Base-by-base conservation (phyloP, 306 rosid genomes). In the Sechiopsis laciniata region DNA sequence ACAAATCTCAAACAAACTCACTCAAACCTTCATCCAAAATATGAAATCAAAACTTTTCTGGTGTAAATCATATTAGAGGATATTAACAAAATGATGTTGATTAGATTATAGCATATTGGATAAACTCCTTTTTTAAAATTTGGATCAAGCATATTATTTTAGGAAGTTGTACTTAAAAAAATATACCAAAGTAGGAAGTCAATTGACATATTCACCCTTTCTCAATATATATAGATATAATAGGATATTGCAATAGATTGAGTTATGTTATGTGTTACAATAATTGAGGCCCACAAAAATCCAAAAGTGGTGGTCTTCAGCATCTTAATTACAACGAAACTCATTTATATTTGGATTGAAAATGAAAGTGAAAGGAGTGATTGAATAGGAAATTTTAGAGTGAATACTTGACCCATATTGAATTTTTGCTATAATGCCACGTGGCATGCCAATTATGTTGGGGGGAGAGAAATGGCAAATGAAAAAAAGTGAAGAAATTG, bases 291-390 rank as follows among this genome's bases (percentile, higher is more conserved):
- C 19, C 32, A 46, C 7, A 46, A 68, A 21, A 50, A 46, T 68
- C 56, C 40, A 32, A 48, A 68, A 20, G 56, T 2, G 19, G 13
- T 68, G 56, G 72, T 21, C 40, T 68, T 46, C 2, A 45, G 7
- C 37, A 68, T 46, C 19, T 66, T 19, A 46, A 20, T 68, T 46
- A 68, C 56, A 68, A 20, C 35, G 1, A 46, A 68, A 48, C 56
- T 46, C 17, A 68, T 68, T 68, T n/a, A 46, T 68, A 20, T 67
- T 67, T 17, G n/a, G 48, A 66, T 45, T 66, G 55, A 67, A 66
- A 20, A 67, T 64, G 72, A 19, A 67, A 46, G 35, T 35, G 20
- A 67, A 66, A 67, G 3, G 54, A 67, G 19, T 1, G 20, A 20
- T 67, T 42, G 26, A 45, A 45, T 64, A 15, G 1, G 51, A 37